Base-by-base conservation (phyloP, 345 rosid species). In the Ricinus communis region DNA sequence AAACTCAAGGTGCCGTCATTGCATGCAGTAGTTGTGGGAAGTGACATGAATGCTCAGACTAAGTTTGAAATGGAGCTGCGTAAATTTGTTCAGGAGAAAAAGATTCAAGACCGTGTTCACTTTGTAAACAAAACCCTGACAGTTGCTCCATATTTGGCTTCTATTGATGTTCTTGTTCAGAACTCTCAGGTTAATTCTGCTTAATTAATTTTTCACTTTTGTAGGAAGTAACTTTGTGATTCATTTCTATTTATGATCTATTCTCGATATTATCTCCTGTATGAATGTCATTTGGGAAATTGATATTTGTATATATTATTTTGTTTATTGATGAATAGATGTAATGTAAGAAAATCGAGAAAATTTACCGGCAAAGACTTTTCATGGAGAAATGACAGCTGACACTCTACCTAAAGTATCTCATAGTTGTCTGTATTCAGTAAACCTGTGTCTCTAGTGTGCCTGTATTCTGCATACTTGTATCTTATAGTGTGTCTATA, bases 121-220 rank as follows among this genome's bases (percentile, higher is more conserved):
- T 78, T 78, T 64, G 74, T 78, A 30, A 78, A 78, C 38, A 78
- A 78, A 52, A 78, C 81, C 30, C 64, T 78, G 27, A 52, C 74
- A 8, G 77, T 78, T 69, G 74, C 81, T 73, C 81, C 81, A 22
- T 73, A 73, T 64, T 60, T 78, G 53, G 81, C 81, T 15, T 52
- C 81, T n/a, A 69, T 73, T 40, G 81, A 78, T 50, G 81, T 73
- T 56, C 77, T 78, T 49, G 81, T 78, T 65, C 81, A 78, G 66
- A 78, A 78, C 61, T 78, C 77, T 41, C 81, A 78, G 81, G 81
- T 73, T 49, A 49, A n/a, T 56, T 49, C 8, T 47, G 57, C 38
- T 16, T 5, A 43, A 19, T 46, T 47, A 28, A 45, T 33, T 33
- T 60, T 11, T 57, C 28, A 18, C 28, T 51, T 53, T 13, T 24